Base-by-base conservation (phyloP, 2,329 filamentous ascomycete species). In the Amauroascus niger region DNA sequence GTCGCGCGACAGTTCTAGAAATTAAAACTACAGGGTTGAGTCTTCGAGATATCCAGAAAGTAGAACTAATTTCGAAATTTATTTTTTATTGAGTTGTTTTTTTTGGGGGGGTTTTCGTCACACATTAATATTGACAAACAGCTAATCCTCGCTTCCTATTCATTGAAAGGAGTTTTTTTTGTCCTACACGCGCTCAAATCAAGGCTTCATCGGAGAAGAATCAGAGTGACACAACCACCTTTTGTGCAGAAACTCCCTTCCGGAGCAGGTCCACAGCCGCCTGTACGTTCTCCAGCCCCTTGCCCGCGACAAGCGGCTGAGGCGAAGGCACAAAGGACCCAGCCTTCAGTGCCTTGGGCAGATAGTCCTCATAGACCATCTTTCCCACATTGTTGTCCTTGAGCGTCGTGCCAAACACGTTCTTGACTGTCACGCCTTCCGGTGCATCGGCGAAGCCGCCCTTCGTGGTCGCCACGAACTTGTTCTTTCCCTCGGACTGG, bases 201-300 rank as follows among this genome's bases (percentile, higher is more conserved):
- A 9, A 30, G 26, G 9, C 26, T 30, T 32, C 6, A 32, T n/a
- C n/a, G n/a, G n/a, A n/a, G n/a, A n/a, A 14, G 14, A 35, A 4
- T 40, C 37, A 40, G n/a, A 40, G 37, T 20, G 16, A 40, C 6
- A 73, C 66, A 14, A 75, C 71, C 22, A 74, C 24, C 59, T 76
- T 76, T 59, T 66, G 66, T 1, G 68, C 73, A 6, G 70, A 72
- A 1, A 75, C 69, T 1, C 72, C 71, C 46, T 67, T 64, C 39
- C 56, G 64, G 3, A 69, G 57, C 0, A 65, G 26, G 58, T 74
- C 67, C 28, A 76, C 53, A 0, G 65, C 74, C 6, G 64, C 66
- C 52, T 77, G 71, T 1, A 76, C 62, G 35, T 62, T 66, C 45
- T 71, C 70, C 16, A 77, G 56, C 8, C 74, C 74, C 3, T 69